Evolutionary conservation across 805 yeast genomes (phyloP).

Genomic region (Hanseniaspora hatyaiensis): DNA sequence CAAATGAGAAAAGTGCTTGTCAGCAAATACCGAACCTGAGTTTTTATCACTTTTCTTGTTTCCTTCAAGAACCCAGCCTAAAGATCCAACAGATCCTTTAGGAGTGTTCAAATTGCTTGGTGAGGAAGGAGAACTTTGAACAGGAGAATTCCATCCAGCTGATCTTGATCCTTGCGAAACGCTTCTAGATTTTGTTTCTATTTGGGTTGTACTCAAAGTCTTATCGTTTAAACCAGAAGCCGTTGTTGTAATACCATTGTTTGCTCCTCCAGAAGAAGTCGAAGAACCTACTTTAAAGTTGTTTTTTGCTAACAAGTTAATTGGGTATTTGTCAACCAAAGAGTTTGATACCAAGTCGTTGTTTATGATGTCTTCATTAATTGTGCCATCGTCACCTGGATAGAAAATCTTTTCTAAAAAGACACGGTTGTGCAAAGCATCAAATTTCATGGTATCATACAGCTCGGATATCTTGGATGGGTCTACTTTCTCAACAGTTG

Average conservation of each 20-base stretch:
- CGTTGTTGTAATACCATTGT: conserved; percentile 14
- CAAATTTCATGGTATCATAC: conserved; percentile 97
- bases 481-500: conserved; percentile 87
- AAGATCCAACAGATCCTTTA: conserved; percentile 42
- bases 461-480: conserved; percentile 94
- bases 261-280: conserved; percentile 20
- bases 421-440: conserved; percentile 87
- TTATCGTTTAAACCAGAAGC: background rate
- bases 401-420: conserved; percentile 75
- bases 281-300: conserved; percentile 48
- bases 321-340: conserved; percentile 61
- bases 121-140: background rate
- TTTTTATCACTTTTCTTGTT: conserved; percentile 25
- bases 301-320: conserved; percentile 63
- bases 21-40: conserved; percentile 49
- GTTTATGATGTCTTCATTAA: conserved; percentile 29
- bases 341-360: conserved; percentile 30
- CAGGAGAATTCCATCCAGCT: too few relatives aligned
- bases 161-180: conserved; percentile 17
- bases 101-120: conserved; percentile 17
- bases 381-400: conserved; percentile 34
- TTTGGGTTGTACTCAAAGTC: too few relatives aligned
- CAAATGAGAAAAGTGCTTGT: conserved; percentile 63
- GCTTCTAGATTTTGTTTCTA: too few relatives aligned
- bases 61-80: conserved; percentile 58